phyloP scores from a whole-genome alignment of 768 basidiomycete genomes.

The Austroboletus eburneus region DNA sequence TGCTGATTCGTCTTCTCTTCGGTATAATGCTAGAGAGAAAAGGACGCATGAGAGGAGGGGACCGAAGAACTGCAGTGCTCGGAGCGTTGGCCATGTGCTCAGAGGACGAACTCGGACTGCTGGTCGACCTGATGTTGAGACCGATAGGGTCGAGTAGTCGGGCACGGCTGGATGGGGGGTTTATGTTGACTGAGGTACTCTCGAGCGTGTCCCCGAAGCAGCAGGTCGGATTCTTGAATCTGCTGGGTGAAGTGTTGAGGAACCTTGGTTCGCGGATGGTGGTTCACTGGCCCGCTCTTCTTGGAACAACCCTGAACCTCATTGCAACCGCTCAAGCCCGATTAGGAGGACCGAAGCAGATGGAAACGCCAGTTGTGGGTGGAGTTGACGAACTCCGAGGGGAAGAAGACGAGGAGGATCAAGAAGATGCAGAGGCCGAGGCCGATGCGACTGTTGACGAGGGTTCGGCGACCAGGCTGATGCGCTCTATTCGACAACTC shows the following conservation, averaged over 20 bases:
- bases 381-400: slow-evolving; percentile 20
- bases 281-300: slow-evolving; percentile 67
- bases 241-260: slow-evolving; percentile 81
- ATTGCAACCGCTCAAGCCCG: slow-evolving; percentile 59
- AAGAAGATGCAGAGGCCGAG: slow-evolving; percentile 34
- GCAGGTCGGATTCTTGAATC: slow-evolving; percentile 76
- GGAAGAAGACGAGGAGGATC: slow-evolving; percentile 36
- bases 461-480: slow-evolving; percentile 32
- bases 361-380: slow-evolving; percentile 19
- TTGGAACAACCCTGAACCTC: slow-evolving; percentile 66
- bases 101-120: slow-evolving; percentile 65
- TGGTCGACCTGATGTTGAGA: slow-evolving; percentile 85
- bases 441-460: slow-evolving; percentile 34
- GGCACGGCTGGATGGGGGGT: slow-evolving; percentile 23
- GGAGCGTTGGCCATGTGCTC: slow-evolving; percentile 64
- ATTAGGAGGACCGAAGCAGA: slow-evolving; percentile 34
- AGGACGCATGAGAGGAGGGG: slow-evolving; percentile 61
- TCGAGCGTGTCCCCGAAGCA: slow-evolving; percentile 51
- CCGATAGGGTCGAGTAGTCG: slow-evolving; percentile 48
- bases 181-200: slow-evolving; percentile 29
- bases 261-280: slow-evolving; percentile 73
- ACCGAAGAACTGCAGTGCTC: slow-evolving; percentile 72
- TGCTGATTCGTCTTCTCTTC: slow-evolving; percentile 74
- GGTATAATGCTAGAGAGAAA: slow-evolving; percentile 83
- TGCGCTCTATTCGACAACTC: slow-evolving; percentile 69